phyloP scores from a whole-genome alignment of 805 yeast genomes.

The Nakazawaea ambrosiae region DNA sequence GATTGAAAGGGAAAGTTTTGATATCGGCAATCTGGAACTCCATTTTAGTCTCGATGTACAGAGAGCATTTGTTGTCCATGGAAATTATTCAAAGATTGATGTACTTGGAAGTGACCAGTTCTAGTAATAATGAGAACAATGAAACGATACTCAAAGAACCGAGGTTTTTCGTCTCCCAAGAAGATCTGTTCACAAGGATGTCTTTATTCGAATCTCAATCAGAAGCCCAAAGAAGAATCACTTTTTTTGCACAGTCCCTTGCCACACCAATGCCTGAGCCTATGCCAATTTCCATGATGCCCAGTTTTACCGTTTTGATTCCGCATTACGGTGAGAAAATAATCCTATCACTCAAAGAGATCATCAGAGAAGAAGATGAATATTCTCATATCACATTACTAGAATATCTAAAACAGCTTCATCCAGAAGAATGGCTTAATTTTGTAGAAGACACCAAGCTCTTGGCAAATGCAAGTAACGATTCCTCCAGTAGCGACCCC shows the following conservation, averaged over 20 bases:
- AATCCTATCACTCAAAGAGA: conserved; percentile 65
- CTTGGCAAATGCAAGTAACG: conserved; percentile 36
- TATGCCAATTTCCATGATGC: conserved; percentile 59
- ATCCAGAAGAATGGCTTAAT: conserved; percentile 51
- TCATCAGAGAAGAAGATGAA: conserved; percentile 66
- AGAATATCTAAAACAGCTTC: conserved; percentile 49
- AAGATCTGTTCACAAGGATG: conserved; percentile 53
- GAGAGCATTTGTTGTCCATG: conserved; percentile 69
- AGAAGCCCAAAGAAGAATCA: conserved; percentile 77
- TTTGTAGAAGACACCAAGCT: conserved; percentile 51
- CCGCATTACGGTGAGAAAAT: conserved; percentile 89
- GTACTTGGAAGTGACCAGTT: conserved; percentile 44
- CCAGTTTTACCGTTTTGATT: conserved; percentile 73
- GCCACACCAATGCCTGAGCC: conserved; percentile 82
- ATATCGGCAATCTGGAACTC: conserved; percentile 81
- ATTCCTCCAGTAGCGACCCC: conserved; percentile 2
- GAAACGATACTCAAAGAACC: conserved; percentile 57
- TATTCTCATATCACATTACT: conserved; percentile 47
- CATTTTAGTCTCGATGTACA: conserved; percentile 71
- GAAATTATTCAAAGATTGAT: conserved; percentile 66
- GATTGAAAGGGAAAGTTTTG: conserved; percentile 41
- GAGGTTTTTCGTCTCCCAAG: conserved; percentile 72
- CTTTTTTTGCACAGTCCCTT: conserved; percentile 85
- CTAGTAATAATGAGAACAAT: conserved; percentile 25
- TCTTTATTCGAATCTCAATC: conserved; percentile 54